These are phyloP conservation scores for Phytopythium sindhum DNA, from an alignment of 352 stramenopile genomes.

Conservation along the genomic window DNA sequence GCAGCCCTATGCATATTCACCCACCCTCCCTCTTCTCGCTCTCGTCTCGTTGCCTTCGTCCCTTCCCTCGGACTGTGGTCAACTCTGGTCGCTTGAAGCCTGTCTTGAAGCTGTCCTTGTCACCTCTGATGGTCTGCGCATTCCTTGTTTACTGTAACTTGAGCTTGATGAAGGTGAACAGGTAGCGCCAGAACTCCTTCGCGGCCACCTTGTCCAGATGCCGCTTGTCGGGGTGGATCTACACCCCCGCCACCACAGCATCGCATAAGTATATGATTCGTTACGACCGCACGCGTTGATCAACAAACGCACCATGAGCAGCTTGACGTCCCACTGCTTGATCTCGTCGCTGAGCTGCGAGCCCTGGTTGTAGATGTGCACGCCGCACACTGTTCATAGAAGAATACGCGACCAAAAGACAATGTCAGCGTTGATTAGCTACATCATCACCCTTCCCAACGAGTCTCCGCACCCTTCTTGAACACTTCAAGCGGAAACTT, in stretches of 20 bases:
- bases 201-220: constrained; percentile 89
- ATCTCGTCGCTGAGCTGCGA: constrained; percentile 77
- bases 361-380: constrained; percentile 84
- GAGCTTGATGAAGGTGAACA: constrained; percentile 85
- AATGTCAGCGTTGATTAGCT: neutral
- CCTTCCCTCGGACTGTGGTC: neutral
- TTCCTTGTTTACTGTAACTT: constrained; percentile 58
- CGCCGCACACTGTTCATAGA: constrained; percentile 51
- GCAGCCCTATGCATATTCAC: neutral
- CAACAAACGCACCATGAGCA: constrained; percentile 65
- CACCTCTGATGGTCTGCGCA: neutral
- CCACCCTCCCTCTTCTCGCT: neutral
- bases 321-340: constrained; percentile 89
- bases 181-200: constrained; percentile 89
- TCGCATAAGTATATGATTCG: neutral
- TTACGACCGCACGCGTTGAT: neutral
- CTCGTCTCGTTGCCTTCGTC: neutral
- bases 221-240: constrained; percentile 89
- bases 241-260: neutral
- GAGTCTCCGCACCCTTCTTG: constrained; percentile 66
- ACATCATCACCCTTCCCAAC: neutral
- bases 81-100: neutral
- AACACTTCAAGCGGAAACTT: constrained; percentile 90
- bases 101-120: too few species aligned
- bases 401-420: neutral